A percentile compares a stretch with the other conserved stretches of the same genome.
phyloP scores from a whole-genome alignment of 106 monocot genomes.

The Platanthera zijinensis region DNA sequence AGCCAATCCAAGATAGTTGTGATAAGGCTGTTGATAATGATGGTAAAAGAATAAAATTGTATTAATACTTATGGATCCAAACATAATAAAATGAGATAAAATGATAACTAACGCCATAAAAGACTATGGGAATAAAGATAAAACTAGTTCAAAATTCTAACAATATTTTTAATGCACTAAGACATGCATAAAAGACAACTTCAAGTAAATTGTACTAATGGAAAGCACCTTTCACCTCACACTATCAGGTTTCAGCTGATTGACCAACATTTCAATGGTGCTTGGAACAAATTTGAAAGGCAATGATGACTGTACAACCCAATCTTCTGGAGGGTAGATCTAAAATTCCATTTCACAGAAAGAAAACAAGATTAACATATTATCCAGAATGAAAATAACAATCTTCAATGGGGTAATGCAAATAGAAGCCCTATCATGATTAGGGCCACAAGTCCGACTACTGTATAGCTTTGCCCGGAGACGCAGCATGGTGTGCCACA shows the following conservation, averaged over 20 bases:
- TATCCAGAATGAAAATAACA: neutral
- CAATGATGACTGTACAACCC: slow-evolving; percentile 67
- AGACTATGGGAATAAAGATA: neutral
- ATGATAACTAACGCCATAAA: neutral
- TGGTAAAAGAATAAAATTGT: neutral
- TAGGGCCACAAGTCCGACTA: neutral
- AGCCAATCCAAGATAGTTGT: no score
- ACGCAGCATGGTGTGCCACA: neutral
- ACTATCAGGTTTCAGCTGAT: slow-evolving; percentile 48
- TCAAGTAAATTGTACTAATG: slow-evolving; percentile 5
- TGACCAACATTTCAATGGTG: slow-evolving; percentile 37
- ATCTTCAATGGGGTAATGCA: neutral
- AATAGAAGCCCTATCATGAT: neutral
- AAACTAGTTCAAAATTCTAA: neutral
- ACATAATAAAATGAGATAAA: neutral
- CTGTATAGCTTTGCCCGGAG: neutral
- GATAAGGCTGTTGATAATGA: no score
- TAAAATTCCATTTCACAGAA: slow-evolving; percentile 14
- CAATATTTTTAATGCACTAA: neutral
- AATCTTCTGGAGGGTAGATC: slow-evolving; percentile 91
- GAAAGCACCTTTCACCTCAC: slow-evolving; percentile 41
- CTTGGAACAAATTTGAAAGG: slow-evolving; percentile 67
- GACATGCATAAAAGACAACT: neutral
- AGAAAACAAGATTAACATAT: neutral
- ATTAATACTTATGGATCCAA: neutral